Evolutionary conservation across 2,329 filamentous ascomycete genomes (phyloP), one percentile per base, ranked within the genome.

Genomic region (Microascus cirrosus): DNA sequence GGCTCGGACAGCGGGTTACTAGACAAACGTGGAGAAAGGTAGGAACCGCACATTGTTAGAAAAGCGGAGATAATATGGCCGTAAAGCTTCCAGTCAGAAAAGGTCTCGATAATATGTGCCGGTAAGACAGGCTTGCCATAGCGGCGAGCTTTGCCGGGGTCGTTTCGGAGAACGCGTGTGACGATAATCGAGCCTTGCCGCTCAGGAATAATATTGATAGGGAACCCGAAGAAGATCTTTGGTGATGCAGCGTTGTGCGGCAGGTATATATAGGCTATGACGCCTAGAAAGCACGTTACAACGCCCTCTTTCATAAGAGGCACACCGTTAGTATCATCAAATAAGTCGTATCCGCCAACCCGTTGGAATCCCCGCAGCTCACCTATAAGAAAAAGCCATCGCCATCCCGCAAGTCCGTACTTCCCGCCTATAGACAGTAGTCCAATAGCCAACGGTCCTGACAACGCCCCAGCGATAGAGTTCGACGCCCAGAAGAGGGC

Each of bases 401-500:
- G 65, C 67, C 67, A 69, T 4, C 67, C 67, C 1, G 59, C 35
- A 0, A 69, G 59, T 2, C 65, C 65, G 0, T 61, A 62, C 55
- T 60, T 24, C 1, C 66, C 66, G 8, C 61, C 24, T 15, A 68
- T 63, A 0, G 66, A 67, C 1, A 68, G 59, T 1, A 68, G 55
- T 1, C 66, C 66, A 2, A 68, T 65, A 0, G 65, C 63, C 6
- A 68, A 18, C 2, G 66, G 66, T 0, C 66, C 65, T 2, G 66
- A 62, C 2, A 66, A 60, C 11, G 64, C 65, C 13, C 66, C 66
- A 0, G 67, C 66, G 35, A 68, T 60, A 15, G 61, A 64, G 39
- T 68, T 68, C 0, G 66, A 67, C 4, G 66, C 66, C 66, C 65
- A 69, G 60, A 69, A 69, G 0, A 69, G 63, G 7, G 66, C 62